Evolutionary conservation across 306 rosid genomes (phyloP), one percentile per base, ranked within the genome.

Genomic region (Hippophae tibetana): DNA sequence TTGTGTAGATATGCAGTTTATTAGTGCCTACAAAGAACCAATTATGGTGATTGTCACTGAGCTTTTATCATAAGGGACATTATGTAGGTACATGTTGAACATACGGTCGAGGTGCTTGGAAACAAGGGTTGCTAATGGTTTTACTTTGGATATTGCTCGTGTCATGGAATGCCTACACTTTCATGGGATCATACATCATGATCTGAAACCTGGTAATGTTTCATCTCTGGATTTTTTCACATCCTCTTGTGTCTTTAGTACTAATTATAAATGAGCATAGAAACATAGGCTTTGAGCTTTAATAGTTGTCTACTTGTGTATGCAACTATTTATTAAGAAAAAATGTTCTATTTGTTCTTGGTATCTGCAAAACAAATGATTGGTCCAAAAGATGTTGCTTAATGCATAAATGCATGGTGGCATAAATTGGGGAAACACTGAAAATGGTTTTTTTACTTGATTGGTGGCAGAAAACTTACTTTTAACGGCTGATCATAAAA

Each of bases 131-230:
- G 95, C 96, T 43, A 81, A 83, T 72, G 95, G 87, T 70, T 90
- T 81, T 67, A 84, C 96, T 2, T 89, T 90, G 23, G 97, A 87
- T 65, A 79, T 90, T 76, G 86, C 92, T 43, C 96, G 96, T 62
- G 95, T 94, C n/a, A 85, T 87, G 89, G 97, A 90, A 71, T 90
- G 97, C 69, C 76, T 90, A 60, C 96, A 87, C 74, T 83, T 89
- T 61, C 97, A 87, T 69, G 97, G 97, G 67, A 87, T 90, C 79
- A 90, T 90, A 46, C 97, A 90, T 75, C 94, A 96, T 47, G 97
- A 90, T 72, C 77, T 90, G 68, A 90, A 90, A 68, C 97, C 97
- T 23, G 96, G 97, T 85, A 90, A 70, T 66, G 31, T 61, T 66
- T 48, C 59, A 60, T 63, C 63, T 1, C 26, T 13, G n/a, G 7